A percentile compares a stretch with the other conserved stretches of the same genome.
phyloP scores from a whole-genome alignment of 345 rosid genomes.

The Passiflora organensis region DNA sequence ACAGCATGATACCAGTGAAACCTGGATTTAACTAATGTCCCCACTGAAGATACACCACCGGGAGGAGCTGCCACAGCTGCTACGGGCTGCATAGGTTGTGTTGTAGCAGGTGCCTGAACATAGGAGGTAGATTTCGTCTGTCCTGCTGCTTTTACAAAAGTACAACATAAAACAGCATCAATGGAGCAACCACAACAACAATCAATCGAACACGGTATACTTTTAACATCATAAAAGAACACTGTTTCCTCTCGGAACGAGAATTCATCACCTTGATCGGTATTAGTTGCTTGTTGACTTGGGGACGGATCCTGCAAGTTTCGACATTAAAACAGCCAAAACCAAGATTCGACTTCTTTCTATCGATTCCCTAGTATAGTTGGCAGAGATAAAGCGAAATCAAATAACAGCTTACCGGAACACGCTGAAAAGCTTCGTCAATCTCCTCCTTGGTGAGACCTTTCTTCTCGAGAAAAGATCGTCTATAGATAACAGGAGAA shows the following conservation, averaged over 20 bases:
- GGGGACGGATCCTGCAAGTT: slow-evolving; percentile 73
- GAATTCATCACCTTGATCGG: slow-evolving; percentile 47
- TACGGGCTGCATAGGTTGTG: slow-evolving; percentile 51
- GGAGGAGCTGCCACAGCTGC: slow-evolving; percentile 44
- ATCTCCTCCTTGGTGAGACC: slow-evolving; percentile 96
- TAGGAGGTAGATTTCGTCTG: slow-evolving; percentile 46
- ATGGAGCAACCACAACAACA: slow-evolving; percentile 7
- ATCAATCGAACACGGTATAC: slow-evolving; percentile 7
- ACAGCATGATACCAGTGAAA: slow-evolving; percentile 88
- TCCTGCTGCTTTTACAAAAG: slow-evolving; percentile 34
- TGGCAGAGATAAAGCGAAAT: not conserved
- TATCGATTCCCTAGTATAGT: no score
- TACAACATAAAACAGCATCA: slow-evolving; percentile 23
- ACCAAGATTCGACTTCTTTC: no score
- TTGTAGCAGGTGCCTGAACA: slow-evolving; percentile 46
- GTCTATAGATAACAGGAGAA: slow-evolving; percentile 80
- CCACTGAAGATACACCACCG: slow-evolving; percentile 32
- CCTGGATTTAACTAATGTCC: slow-evolving; percentile 23
- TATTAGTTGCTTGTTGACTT: slow-evolving; percentile 49
- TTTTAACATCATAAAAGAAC: not conserved
- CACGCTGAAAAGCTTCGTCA: slow-evolving; percentile 91
- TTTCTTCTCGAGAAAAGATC: slow-evolving; percentile 94
- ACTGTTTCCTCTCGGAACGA: slow-evolving; percentile 6
- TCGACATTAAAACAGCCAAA: slow-evolving; percentile 11
- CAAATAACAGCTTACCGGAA: slow-evolving; percentile 54